Base-by-base conservation (phyloP, 75 land plant genomes). In the Larix kaempferi region DNA sequence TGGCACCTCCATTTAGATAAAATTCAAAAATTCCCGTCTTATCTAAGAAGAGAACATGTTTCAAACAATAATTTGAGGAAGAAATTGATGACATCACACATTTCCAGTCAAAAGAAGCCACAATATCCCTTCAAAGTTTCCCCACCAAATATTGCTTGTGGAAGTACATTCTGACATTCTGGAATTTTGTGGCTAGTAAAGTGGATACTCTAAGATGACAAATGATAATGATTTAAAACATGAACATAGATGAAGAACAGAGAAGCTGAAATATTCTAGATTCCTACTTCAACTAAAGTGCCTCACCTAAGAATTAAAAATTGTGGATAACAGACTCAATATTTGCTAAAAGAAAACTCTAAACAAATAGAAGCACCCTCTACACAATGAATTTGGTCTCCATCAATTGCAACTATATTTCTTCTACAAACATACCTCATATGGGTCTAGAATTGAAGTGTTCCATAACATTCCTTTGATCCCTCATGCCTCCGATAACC, bases 401-500 rank as follows among this genome's bases (percentile, higher is more conserved):
- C 16, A 66, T 12, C n/a, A 44, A 0, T 13, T 5, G 44, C 39
- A 66, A 35, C 5, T 10, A 22, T 71, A 17, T 17, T 44, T 7
- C 54, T 52, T 29, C 23, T 59, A 15, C 22, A 72, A n/a, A 41
- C 23, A 23, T 71, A 93, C 99, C 99, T 96, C 99, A 35, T 96
- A 95, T 44, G 98, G 89, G 74, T 96, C 99, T 77, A 96, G 93
- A 39, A 96, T 80, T 13, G 99, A 96, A 39, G 99, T 94, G 79
- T 96, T 92, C 98, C 99, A 96, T 57, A 96, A 75, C 79, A 96
- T 84, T 41, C 98, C 99, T 57, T 87, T 94, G 88, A 96, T 96
- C 73, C 99, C 99, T 77, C 99, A 96, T 96, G 57, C 99, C 99
- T 78, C 99, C 99, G 69, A 94, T 82, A 23, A 93, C 99, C 99